Base-by-base conservation (phyloP, 441 rosid species). In the Bruguiera hainesii region DNA sequence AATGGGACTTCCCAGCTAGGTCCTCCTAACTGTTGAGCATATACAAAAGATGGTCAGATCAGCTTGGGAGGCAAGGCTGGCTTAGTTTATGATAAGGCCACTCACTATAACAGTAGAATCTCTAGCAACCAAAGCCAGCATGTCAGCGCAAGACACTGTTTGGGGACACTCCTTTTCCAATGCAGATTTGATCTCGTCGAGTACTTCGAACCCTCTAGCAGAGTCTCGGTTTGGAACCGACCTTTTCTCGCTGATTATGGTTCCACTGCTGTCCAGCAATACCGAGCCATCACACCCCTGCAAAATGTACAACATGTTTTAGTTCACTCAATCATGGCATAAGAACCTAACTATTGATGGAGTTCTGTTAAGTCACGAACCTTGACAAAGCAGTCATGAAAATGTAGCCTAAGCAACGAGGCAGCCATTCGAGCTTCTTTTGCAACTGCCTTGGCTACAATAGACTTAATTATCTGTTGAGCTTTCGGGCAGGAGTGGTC, bases 381-480 rank as follows among this genome's bases (percentile, higher is more conserved):
- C 97, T 88, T 79, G 79, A 89, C 97, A 69, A 94, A 94, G 67
- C 98, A 91, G 78, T 91, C 98, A 62, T 88, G 97, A 81, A 94
- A 94, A 69, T 87, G 97, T 52, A 91, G 91, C 84, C 98, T 82
- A 6, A 94, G 73, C 69, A 94, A 72, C 4, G 96, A 91, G 79
- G 98, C 97, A 59, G 86, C 96, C 94, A 89, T 89, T 3, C 99
- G 89, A 26, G 93, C 59, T 63, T 93, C 96, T 77, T 66, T 79
- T 0, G 85, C 88, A 13, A 88, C 83, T 25, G 96, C 97, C 81
- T 88, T 75, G 65, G 95, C 87, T n/a, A 93, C 89, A 62, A 85
- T 60, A 21, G 86, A 85, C 70, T 81, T 75, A 10, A 93, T 93
- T 11, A 93, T 88, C 68, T 84, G 79, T 1, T 65, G 77, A 56